Evolutionary conservation across 768 basidiomycete genomes (phyloP).

Genomic region (Mycena maculata): DNA sequence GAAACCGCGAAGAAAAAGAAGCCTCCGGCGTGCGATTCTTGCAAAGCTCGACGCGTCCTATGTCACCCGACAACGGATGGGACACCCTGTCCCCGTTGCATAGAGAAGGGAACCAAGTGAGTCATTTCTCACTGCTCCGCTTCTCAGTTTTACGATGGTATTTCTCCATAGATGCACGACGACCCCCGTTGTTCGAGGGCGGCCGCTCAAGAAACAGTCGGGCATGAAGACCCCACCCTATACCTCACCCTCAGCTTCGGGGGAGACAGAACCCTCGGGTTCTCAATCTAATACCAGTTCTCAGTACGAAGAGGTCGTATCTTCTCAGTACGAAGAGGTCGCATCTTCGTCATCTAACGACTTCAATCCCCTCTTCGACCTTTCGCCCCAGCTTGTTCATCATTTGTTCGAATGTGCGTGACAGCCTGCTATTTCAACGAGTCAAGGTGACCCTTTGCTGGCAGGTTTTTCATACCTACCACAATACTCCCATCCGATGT

Average conservation of each 20-base stretch:
- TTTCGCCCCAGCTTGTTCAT: slow-evolving; percentile 18
- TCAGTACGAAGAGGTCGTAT: too few species aligned
- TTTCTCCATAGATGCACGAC: slow-evolving; percentile 14
- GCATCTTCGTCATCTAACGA: background rate
- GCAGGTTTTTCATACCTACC: slow-evolving; percentile 3
- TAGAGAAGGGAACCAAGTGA: slow-evolving; percentile 4
- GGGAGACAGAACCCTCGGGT: background rate
- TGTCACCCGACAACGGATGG: slow-evolving; percentile 25
- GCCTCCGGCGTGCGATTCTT: slow-evolving; percentile 22
- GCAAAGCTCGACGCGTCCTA: slow-evolving; percentile 22
- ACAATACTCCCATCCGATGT: slow-evolving; percentile 3
- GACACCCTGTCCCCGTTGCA: slow-evolving; percentile 20
- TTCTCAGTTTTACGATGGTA: background rate
- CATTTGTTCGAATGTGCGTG: slow-evolving; percentile 18
- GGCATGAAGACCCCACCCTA: background rate
- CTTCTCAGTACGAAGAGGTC: too few species aligned
- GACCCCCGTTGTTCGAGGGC: slow-evolving; percentile 11
- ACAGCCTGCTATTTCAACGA: background rate
- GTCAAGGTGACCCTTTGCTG: background rate
- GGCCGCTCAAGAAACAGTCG: slow-evolving; percentile 12
- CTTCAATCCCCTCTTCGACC: background rate
- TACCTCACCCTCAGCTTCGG: background rate
- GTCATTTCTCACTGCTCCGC: background rate
- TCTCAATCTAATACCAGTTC: background rate
- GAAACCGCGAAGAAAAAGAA: slow-evolving; percentile 9